A percentile compares a stretch with the other conserved stretches of the same genome.
phyloP scores from a whole-genome alignment of 352 stramenopile species.

The Lagenidium giganteum region DNA sequence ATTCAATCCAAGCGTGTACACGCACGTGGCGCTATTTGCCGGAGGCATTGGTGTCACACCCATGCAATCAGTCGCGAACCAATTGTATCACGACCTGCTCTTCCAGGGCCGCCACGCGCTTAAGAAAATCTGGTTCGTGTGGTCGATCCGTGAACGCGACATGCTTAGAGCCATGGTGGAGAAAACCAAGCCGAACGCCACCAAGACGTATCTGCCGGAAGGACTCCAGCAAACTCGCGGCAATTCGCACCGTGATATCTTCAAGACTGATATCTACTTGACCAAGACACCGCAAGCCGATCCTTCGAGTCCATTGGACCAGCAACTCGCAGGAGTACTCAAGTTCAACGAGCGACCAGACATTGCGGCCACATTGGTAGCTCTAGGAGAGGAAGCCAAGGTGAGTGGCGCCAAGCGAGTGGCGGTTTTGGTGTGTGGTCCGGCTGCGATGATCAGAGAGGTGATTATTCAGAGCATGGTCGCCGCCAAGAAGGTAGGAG shows the following conservation, averaged over 20 bases:
- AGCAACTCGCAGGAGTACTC: conserved; percentile 12
- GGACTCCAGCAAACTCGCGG: not conserved
- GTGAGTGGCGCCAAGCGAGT: conserved; percentile 21
- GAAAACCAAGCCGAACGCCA: not conserved
- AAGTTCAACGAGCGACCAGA: conserved; percentile 23
- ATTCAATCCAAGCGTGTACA: conserved; percentile 28
- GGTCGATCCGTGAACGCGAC: conserved; percentile 30
- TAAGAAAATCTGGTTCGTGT: conserved; percentile 39
- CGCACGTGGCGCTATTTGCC: conserved; percentile 39
- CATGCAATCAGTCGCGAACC: conserved; percentile 45
- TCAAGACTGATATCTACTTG: conserved; percentile 32
- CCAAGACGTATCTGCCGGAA: conserved; percentile 20
- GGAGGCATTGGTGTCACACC: conserved; percentile 49
- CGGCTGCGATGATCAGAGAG: conserved; percentile 19
- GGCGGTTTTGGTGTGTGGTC: conserved; percentile 37
- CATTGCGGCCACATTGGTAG: conserved; percentile 13
- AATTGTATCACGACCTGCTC: conserved; percentile 19
- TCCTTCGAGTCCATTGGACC: conserved; percentile 20
- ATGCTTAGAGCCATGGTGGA: conserved; percentile 23
- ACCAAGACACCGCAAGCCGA: conserved; percentile 23
- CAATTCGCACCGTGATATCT: conserved; percentile 10
- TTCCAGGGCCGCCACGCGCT: conserved; percentile 9
- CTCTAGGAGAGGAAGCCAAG: conserved; percentile 26
- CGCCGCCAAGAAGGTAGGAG: not conserved
- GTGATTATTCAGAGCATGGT: not conserved